Percentiles rank a stretch among this genome's conserved stretches.
These are phyloP conservation scores for Trichoderma brevicompactum DNA, from an alignment of 2,329 filamentous ascomycete species.

Conservation along the genomic window DNA sequence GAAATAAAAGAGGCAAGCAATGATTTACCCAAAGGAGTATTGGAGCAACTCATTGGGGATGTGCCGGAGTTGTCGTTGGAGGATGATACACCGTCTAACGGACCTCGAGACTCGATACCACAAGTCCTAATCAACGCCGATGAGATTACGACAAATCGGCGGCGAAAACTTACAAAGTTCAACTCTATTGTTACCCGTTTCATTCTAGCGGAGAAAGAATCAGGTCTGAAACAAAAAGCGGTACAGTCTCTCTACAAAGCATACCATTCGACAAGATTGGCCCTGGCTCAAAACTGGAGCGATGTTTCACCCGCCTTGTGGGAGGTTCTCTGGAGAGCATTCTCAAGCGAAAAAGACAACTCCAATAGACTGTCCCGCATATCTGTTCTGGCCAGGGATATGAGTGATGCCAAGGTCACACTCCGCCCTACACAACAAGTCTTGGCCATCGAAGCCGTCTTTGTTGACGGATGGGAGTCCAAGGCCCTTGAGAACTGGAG, in stretches of 20 bases:
- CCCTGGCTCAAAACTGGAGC: slow-evolving; percentile 52
- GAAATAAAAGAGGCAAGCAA: slow-evolving; percentile 42
- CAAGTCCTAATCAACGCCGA: slow-evolving; percentile 42
- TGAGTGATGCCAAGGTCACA: slow-evolving; percentile 60
- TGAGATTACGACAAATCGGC: slow-evolving; percentile 45
- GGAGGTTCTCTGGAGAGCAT: slow-evolving; percentile 67
- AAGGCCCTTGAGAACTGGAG: slow-evolving; percentile 69
- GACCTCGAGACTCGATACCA: slow-evolving; percentile 34
- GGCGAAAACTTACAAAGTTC: slow-evolving; percentile 45
- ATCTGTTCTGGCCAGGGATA: slow-evolving; percentile 66
- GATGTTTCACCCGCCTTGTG: slow-evolving; percentile 65
- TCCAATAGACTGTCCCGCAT: slow-evolving; percentile 64
- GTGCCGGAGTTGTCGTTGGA: slow-evolving; percentile 36
- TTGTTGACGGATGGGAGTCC: slow-evolving; percentile 62
- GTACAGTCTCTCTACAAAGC: slow-evolving; percentile 53
- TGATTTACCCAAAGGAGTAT: slow-evolving; percentile 41
- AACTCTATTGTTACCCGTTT: slow-evolving; percentile 40
- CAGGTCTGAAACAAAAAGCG: slow-evolving; percentile 41
- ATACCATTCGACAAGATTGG: slow-evolving; percentile 53
- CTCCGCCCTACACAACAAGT: slow-evolving; percentile 64
- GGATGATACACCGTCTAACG: slow-evolving; percentile 29
- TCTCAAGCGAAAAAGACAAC: slow-evolving; percentile 59
- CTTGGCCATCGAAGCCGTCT: slow-evolving; percentile 69
- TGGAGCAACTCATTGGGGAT: slow-evolving; percentile 41
- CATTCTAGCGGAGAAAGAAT: slow-evolving; percentile 38